Base-by-base conservation (phyloP, 495 filamentous ascomycete species). In the Xylaria flabelliformis region DNA sequence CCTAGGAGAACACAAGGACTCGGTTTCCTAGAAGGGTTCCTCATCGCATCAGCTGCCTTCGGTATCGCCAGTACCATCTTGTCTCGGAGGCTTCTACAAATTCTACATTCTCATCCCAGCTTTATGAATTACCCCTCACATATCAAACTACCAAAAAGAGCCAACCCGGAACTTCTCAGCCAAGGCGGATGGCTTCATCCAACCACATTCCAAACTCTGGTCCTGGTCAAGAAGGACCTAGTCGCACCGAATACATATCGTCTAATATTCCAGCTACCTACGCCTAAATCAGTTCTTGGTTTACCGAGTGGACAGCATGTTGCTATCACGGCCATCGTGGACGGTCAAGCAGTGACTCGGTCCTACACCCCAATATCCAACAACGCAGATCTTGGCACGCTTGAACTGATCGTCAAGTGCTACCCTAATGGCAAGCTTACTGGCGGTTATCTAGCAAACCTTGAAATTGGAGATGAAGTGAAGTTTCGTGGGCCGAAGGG, bases 231-330 rank as follows among this genome's bases (percentile, higher is more conserved):
- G 46, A 88, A 88, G 67, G 75, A 78, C 4, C 64, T 72, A 4
- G 74, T 89, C 12, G 79, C 85, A 2, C 73, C 83, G 6, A 84
- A 83, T 68, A 86, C 86, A 26, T 87, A 83, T 75, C 80, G 77
- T 21, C 80, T 88, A 51, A 76, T 83, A 56, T 88, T 89, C 65
- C 79, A 80, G 41, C 81, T 89, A 3, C 87, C 87, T 9, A 74
- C 73, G 8, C 24, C 75, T 12, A 70, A 76, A 7, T 75, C 77
- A 19, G 79, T 85, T 0, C 79, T 89, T 2, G 86, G 87, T 36
- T 81, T 88, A 1, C 87, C 86, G 1, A 86, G 83, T 24, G 85
- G 86, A 4, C 85, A 88, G 72, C 85, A 88, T 72, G 81, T 88
- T 32, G 83, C 83, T n/a, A 86, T 88, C 71, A 79, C 78, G 44